phyloP scores from a whole-genome alignment of 1,139 yeast species.

The Scheffersomyces lignicola region DNA sequence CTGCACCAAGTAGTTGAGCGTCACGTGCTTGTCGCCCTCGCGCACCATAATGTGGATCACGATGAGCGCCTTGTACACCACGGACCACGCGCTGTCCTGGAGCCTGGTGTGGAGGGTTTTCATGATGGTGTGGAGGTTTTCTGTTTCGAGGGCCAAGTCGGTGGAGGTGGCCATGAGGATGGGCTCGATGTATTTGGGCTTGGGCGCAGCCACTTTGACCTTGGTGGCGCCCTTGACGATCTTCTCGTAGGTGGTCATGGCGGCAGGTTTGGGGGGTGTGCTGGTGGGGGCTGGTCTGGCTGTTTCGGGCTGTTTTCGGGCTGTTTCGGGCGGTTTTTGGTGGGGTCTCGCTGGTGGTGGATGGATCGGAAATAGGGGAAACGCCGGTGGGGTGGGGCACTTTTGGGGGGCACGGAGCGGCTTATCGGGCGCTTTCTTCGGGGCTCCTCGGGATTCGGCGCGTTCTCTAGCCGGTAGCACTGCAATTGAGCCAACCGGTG shows the following conservation, averaged over 20 bases:
- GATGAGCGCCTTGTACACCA: slow-evolving; percentile 80
- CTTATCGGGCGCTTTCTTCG: no score
- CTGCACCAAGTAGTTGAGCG: slow-evolving; percentile 62
- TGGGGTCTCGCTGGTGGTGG: neutral
- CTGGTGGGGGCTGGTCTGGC: neutral
- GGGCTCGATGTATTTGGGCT: slow-evolving; percentile 92
- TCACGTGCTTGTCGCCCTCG: slow-evolving; percentile 78
- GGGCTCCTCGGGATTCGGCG: no score
- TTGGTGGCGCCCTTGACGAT: slow-evolving; percentile 52
- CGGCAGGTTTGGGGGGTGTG: neutral
- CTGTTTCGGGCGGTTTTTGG: no score
- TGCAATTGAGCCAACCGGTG: no score
- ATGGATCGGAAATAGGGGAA: no score
- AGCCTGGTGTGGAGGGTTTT: slow-evolving; percentile 58
- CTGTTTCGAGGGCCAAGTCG: slow-evolving; percentile 41
- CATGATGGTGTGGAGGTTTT: slow-evolving; percentile 71
- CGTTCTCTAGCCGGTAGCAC: no score
- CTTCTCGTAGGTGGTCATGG: slow-evolving; percentile 49
- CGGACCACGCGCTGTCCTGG: slow-evolving; percentile 84
- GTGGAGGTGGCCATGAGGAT: slow-evolving; percentile 72
- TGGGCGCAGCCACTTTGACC: slow-evolving; percentile 90
- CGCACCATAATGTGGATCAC: slow-evolving; percentile 89
- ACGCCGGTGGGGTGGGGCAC: no score
- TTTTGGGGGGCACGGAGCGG: no score
- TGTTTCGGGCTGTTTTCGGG: no score